These are phyloP conservation scores for Auxenochlorella pyrenoidosa DNA, from an alignment of 139 green algal genomes.

Conservation along the genomic window DNA sequence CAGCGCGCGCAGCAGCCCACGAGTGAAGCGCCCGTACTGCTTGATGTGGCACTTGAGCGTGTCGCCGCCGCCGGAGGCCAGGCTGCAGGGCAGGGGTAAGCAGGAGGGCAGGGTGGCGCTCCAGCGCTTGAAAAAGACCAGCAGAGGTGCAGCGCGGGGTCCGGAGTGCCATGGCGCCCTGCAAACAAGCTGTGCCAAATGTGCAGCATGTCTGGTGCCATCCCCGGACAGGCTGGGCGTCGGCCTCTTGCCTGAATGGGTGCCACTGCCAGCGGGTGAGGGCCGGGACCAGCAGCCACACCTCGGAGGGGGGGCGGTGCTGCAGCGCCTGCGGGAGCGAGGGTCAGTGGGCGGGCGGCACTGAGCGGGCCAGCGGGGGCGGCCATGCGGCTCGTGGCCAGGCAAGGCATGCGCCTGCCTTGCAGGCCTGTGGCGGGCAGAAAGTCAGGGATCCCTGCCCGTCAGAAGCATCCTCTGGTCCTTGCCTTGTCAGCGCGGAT, in stretches of 20 bases:
- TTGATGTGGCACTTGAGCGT: background rate
- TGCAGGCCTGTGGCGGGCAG: no score
- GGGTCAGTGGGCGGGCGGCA: no score
- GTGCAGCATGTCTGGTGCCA: no score
- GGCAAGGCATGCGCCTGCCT: background rate
- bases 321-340: background rate
- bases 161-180: no score
- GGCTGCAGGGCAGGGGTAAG: background rate
- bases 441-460: no score
- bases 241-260: background rate
- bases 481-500: background rate
- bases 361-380: no score
- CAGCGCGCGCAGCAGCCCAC: background rate
- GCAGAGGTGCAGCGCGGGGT: no score
- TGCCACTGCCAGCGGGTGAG: conserved; percentile 13
- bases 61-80: background rate
- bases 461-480: background rate
- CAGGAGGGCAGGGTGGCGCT: no score
- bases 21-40: background rate
- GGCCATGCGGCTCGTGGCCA: background rate
- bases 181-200: no score
- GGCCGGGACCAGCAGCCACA: background rate
- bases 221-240: no score
- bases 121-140: no score
- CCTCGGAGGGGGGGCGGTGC: background rate